A percentile compares a stretch with the other conserved stretches of the same genome.
phyloP scores from a whole-genome alignment of 306 rosid genomes.

The Malus sylvestris region DNA sequence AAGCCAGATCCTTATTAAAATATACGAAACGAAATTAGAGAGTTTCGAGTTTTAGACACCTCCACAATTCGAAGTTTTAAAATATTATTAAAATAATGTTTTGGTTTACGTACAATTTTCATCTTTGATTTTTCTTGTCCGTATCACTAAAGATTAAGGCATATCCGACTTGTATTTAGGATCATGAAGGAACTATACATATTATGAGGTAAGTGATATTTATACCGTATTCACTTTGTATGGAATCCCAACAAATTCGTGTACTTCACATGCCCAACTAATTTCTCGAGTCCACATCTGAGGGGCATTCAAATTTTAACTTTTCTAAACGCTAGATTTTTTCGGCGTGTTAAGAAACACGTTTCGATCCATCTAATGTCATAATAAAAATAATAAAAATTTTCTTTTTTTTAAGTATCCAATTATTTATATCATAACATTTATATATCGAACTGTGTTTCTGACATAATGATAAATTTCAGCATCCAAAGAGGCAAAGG shows the following conservation, averaged over 20 bases:
- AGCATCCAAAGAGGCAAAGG: no score
- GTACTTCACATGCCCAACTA: background rate
- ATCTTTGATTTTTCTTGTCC: background rate
- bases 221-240: background rate
- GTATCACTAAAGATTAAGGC: background rate
- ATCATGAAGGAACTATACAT: no score
- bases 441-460: no score
- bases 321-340: no score
- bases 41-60: background rate
- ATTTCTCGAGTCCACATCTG: background rate
- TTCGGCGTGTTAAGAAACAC: accelerated
- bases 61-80: background rate
- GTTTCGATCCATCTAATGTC: accelerated
- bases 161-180: background rate
- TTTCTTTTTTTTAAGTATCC: accelerated
- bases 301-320: background rate
- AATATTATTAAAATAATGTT: background rate
- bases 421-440: no score
- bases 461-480: accelerated
- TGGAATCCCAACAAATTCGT: background rate
- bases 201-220: no score
- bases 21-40: background rate
- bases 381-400: no score
- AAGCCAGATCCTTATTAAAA: background rate
- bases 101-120: background rate